Evolutionary conservation across 2,329 filamentous ascomycete species (phyloP), one percentile per base, ranked within the genome.

Genomic region (Verticillium tricorpus): DNA sequence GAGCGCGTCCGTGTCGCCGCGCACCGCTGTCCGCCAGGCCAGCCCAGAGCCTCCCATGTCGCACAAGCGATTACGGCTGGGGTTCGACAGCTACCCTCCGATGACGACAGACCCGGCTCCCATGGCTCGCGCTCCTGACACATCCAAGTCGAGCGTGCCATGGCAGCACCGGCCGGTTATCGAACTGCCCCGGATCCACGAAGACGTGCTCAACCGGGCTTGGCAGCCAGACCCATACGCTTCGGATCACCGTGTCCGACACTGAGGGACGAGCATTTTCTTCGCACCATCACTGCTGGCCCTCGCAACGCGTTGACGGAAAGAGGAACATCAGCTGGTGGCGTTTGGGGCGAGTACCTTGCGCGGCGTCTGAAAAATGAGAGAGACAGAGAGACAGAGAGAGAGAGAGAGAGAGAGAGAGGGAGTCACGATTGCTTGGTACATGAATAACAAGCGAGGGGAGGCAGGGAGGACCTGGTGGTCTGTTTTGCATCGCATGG

Each of bases 171-270:
- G 72, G 14, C 68, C 69, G 8, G 55, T 67, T 5, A 65, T 72
- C 19, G 79, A 84, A 58, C 67, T 82, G 52, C 77, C 81, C 62
- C 77, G 78, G 37, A 78, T 84, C 37, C 76, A 80, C 25, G 81
- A 84, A 60, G 78, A 83, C 56, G 75, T 80, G 55, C 68, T 84
- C 65, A 72, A 73, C 63, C 77, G 78, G 66, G 74, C 79, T 15
- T 85, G 82, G 82, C 76, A 78, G 69, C 74, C 78, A 57, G 80
- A 85, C 61, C 75, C 80, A 67, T 84, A 80, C 61, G 74, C 78
- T 14, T 76, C 75, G 1, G 45, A 52, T 7, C 45, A 25, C 19
- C 45, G 45, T 11, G 22, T 52, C 22, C n/a, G 45, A 22, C 45
- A 52, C 19, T 52, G 19, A 22, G 19, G 28, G 28, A 5, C 28